Base-by-base conservation (phyloP, 2,329 filamentous ascomycete genomes). In the Bertia moriformis region DNA sequence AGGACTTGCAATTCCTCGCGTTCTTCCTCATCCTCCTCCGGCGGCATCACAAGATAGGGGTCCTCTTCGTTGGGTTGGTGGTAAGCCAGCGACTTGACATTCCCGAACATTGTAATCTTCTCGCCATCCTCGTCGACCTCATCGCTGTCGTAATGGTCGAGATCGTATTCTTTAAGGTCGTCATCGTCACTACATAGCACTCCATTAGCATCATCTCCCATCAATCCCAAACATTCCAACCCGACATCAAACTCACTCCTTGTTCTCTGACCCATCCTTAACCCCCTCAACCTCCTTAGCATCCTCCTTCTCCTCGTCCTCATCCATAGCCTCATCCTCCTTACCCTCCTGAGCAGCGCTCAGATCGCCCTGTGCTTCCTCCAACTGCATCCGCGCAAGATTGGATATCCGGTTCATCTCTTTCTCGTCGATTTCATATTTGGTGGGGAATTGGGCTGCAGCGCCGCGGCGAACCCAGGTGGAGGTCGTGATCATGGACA, bases 11-110 rank as follows among this genome's bases (percentile, higher is more conserved):
- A 70, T 50, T 98, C 89, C 62, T 96, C 85, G 42, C 87, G 73
- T 48, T 96, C 91, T 41, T 93, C 84, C 20, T 93, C 82, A 14
- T 87, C 82, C n/a, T 81, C 76, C 27, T 81, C 73, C 46, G 78
- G 77, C 43, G 84, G 71, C 52, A 98, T 70, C 35, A 89, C 94
- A 54, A 98, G 91, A 61, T 98, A 98, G 1, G 91, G 91, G 53
- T 98, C 91, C 40, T 94, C 85, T 53, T 89, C 83, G 61, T 94
- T 91, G 44, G 85, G 86, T 48, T 88, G 78, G 65, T 98, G 88
- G 62, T 95, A 98, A 13, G 87, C 83, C 18, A 98, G 68, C 19
- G 85, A 88, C 60, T 91, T 93, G 55, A 93, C 75, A 55, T 95
- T 95, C 53, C 88, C 87, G 55, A 98, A 96, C 73, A 95, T 94